Percentiles rank a stretch among this genome's conserved stretches.
Conservation (phyloP, 148 eudicot species). For the Vaccinium myrtillus region DNA sequence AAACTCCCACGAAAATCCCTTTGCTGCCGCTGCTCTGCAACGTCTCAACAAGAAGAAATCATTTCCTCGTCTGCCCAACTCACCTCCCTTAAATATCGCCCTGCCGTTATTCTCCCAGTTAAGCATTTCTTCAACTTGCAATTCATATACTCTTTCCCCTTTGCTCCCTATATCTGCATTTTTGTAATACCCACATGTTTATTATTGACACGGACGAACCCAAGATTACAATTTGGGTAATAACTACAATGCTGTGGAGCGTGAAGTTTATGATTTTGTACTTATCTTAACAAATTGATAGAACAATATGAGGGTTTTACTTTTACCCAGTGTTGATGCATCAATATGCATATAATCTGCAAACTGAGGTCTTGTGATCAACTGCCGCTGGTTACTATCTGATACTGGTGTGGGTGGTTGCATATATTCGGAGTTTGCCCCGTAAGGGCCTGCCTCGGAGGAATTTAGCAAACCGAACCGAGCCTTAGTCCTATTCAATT, state of each 20-base stretch:
- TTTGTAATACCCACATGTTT: background rate
- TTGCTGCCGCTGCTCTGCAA: conserved; percentile 23
- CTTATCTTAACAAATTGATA: background rate
- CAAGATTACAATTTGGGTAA: background rate
- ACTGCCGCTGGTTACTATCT: background rate
- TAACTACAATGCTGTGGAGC: background rate
- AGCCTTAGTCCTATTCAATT: too few relatives aligned
- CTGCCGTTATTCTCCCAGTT: conserved; percentile 79
- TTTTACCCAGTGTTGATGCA: background rate
- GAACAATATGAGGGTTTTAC: background rate
- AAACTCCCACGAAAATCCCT: conserved; percentile 10
- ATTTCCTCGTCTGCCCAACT: conserved; percentile 18
- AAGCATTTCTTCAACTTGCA: background rate
- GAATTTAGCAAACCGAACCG: too few relatives aligned
- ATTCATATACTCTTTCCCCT: background rate
- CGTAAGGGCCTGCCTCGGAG: too few relatives aligned
- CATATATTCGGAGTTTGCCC: too few relatives aligned
- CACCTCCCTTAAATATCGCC: conserved; percentile 36
- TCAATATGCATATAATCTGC: background rate
- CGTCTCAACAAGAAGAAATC: conserved; percentile 13
- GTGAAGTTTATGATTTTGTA: background rate
- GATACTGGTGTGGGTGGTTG: background rate
- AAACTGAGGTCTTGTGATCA: background rate
- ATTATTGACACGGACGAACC: background rate
- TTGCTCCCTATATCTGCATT: background rate